A percentile compares a stretch with the other conserved stretches of the same genome.
phyloP scores from a whole-genome alignment of 169 alveolate genomes.

The Babesia bigemina region DNA sequence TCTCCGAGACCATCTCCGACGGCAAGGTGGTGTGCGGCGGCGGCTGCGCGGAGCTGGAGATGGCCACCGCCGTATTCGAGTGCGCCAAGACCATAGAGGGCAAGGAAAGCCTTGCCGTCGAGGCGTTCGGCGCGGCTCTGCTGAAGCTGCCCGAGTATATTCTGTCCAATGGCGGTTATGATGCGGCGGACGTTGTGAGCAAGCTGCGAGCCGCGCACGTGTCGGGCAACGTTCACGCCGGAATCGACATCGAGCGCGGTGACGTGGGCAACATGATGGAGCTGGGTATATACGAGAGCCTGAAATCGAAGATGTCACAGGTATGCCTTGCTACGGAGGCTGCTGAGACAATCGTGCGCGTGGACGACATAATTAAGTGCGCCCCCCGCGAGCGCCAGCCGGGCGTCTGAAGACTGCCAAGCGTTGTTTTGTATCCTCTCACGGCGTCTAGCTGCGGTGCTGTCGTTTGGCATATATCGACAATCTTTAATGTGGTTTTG shows the following conservation, averaged over 20 bases:
- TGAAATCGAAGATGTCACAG: constrained; percentile 95
- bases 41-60: constrained; percentile 96
- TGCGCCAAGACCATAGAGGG: constrained; percentile 93
- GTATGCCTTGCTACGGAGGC: constrained; percentile 98
- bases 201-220: constrained; percentile 94
- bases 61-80: constrained; percentile 97
- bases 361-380: constrained; percentile 97
- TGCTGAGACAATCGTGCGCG: constrained; percentile 98
- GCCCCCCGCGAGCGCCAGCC: constrained; percentile 95
- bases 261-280: constrained; percentile 93
- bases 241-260: constrained; percentile 92
- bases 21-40: constrained; percentile 97
- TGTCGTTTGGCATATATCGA: not conserved
- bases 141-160: constrained; percentile 96
- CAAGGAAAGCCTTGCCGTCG: constrained; percentile 95
- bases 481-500: not conserved
- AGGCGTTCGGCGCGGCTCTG: constrained; percentile 97
- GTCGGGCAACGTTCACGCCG: constrained; percentile 89
- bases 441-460: not conserved
- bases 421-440: not conserved
- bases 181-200: constrained; percentile 96
- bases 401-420: constrained; percentile 36
- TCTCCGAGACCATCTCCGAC: constrained; percentile 92
- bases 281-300: constrained; percentile 95
- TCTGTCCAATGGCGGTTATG: constrained; percentile 97